These are phyloP conservation scores for Hapsidospora chrysogenum DNA, from an alignment of 495 filamentous ascomycete genomes.

Conservation along the genomic window DNA sequence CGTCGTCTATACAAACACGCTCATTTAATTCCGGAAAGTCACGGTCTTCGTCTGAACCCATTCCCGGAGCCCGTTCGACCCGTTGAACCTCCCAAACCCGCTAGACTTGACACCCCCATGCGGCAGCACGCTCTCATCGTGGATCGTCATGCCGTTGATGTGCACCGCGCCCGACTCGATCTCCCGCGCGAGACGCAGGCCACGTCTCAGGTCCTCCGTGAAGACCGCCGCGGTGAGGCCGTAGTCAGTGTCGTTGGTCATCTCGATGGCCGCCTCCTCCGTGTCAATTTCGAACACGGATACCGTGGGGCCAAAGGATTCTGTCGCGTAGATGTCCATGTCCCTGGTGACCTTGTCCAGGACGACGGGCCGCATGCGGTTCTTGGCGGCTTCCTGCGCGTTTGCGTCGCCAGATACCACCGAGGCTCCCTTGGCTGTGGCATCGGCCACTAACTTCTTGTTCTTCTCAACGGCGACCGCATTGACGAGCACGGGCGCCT, in stretches of 20 bases:
- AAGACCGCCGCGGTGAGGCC: conserved; percentile 51
- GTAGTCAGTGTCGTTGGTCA: conserved; percentile 47
- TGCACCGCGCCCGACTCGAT: conserved; percentile 37
- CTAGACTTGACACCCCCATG: conserved; percentile 62
- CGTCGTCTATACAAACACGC: no score
- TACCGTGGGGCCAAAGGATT: conserved; percentile 40
- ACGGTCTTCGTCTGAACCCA: conserved; percentile 57
- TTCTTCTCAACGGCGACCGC: not conserved
- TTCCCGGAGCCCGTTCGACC: conserved; percentile 32
- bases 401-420: not conserved
- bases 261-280: conserved; percentile 38
- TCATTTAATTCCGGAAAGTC: no score
- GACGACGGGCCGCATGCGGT: conserved; percentile 11
- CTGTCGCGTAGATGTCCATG: conserved; percentile 33
- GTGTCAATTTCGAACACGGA: conserved; percentile 40
- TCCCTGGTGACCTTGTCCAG: conserved; percentile 43
- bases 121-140: conserved; percentile 50
- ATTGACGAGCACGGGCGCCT: not conserved
- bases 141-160: conserved; percentile 24
- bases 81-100: conserved; percentile 41
- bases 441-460: not conserved
- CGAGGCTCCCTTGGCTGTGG: not conserved
- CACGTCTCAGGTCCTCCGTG: conserved; percentile 44
- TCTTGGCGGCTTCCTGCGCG: not conserved
- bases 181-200: conserved; percentile 41